Conservation (phyloP, 179 eudicot genomes). For the Beta lomatogona region DNA sequence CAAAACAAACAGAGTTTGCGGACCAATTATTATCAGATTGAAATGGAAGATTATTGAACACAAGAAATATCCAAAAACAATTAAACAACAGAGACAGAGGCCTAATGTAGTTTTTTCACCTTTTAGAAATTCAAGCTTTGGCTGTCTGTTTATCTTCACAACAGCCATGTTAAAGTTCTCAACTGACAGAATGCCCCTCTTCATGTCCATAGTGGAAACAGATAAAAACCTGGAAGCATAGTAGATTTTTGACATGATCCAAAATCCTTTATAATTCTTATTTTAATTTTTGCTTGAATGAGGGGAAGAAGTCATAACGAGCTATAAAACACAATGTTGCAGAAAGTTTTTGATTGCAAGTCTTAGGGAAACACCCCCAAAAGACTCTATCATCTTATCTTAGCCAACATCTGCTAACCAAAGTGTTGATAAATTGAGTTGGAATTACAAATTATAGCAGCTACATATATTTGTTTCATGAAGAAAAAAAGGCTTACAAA, state of each 20-base stretch:
- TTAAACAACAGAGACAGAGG: not conserved
- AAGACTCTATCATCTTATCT: not conserved
- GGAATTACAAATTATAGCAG: not conserved
- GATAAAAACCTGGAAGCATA: slow-evolving; percentile 61
- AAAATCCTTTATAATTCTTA: not conserved
- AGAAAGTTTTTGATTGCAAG: not conserved
- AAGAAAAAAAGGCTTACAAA: slow-evolving; percentile 58
- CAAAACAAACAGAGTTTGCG: not conserved
- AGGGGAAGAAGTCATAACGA: not conserved
- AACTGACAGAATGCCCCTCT: slow-evolving; percentile 61
- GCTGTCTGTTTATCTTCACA: slow-evolving; percentile 58
- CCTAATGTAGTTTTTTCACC: slow-evolving; percentile 41
- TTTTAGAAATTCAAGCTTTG: slow-evolving; percentile 74
- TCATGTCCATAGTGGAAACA: slow-evolving; percentile 66
- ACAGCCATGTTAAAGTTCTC: slow-evolving; percentile 72
- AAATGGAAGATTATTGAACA: not conserved
- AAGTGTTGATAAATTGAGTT: not conserved
- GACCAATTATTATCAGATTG: not conserved
- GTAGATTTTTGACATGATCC: slow-evolving; percentile 8
- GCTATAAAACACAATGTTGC: not conserved
- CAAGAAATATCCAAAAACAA: not conserved
- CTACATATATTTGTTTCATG: not conserved
- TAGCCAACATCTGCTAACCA: not conserved
- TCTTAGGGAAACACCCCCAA: not conserved
- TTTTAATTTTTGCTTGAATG: not conserved